Evolutionary conservation across 140 eudicot genomes (phyloP).

Genomic region (Bidens hawaiensis): DNA sequence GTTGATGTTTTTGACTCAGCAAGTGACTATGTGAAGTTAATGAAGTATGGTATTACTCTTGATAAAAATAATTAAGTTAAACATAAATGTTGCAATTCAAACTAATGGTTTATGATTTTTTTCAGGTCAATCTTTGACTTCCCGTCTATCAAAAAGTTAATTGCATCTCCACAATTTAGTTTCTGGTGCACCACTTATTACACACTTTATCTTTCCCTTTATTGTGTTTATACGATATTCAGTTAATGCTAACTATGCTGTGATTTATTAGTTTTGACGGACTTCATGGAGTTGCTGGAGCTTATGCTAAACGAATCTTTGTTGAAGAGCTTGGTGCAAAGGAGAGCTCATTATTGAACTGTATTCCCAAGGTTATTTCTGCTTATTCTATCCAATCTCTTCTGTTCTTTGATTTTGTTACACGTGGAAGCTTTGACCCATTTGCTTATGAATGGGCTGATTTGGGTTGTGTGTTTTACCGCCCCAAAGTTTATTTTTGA

Average conservation of each 20-base stretch:
- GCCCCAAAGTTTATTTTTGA: neutral
- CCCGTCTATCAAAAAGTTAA: constrained; percentile 66
- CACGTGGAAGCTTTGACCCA: neutral
- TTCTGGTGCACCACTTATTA: constrained; percentile 67
- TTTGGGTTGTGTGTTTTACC: neutral
- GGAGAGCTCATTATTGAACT: constrained; percentile 79
- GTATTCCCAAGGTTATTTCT: constrained; percentile 74
- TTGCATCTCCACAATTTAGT: constrained; percentile 76
- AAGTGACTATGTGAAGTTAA: constrained; percentile 73
- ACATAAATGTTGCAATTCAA: constrained; percentile 5
- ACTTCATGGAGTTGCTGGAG: constrained; percentile 96
- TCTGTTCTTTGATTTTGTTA: neutral
- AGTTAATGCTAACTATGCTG: constrained; percentile 12
- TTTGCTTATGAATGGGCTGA: neutral
- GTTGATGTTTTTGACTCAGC: constrained; percentile 94
- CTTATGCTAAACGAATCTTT: constrained; percentile 87
- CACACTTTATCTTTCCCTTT: neutral
- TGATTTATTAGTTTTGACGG: constrained; percentile 66
- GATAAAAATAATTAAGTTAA: neutral
- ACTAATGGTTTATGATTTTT: constrained; percentile 11
- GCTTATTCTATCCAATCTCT: neutral
- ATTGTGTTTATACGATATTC: neutral
- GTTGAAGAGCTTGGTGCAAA: constrained; percentile 95
- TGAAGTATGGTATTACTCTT: constrained; percentile 65
- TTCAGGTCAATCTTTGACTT: constrained; percentile 86